Base-by-base conservation (phyloP, 1,284 basidiomycete species). In the Pholiota adiposa region DNA sequence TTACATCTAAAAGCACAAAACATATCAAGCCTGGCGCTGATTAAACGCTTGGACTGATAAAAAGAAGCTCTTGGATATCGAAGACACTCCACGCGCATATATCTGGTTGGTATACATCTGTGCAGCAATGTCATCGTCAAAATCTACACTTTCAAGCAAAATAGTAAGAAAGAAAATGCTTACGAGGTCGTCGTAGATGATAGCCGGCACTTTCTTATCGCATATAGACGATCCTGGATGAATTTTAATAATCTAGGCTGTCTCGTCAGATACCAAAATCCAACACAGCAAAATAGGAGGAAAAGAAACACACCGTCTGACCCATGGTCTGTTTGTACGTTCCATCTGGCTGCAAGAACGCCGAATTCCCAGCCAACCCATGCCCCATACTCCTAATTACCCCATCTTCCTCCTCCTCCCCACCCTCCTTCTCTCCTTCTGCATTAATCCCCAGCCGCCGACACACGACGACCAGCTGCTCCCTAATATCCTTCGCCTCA, bases 101-200 rank as follows among this genome's bases (percentile, higher is more conserved):
- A 93, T 88, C 53, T 89, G 86, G 41, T 86, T 90, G 21, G 95
- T 97, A 70, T 91, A 88, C 19, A 94, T 83, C 93, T 93, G 54
- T 51, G 5, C 31, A 58, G 63, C 27, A 40, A 56, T n/a, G n/a
- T 8, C n/a, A 23, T 7, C 27, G 18, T 56, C 27, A 61, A 62
- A 50, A 33, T 46, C 12, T 16, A 14, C 21, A 33, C 58, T 19
- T n/a, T n/a, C n/a, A 57, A 12, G 23, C 33, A 34, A 11, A 12
- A 1, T 43, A 38, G 6, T 27, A 18, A 36, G 19, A 1, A 44
- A 38, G 6, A 31, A 19, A 38, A 21, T 1, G 80, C 91, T 67
- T 64, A 96, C 95, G 67, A 97, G 78, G 72, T 97, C 96, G 71
- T 96, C 90, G 70, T 93, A 98, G 49, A 97, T 83, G 59, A 98